Base-by-base conservation (phyloP, 2,329 filamentous ascomycete genomes). In the Sclerotinia trifoliorum region DNA sequence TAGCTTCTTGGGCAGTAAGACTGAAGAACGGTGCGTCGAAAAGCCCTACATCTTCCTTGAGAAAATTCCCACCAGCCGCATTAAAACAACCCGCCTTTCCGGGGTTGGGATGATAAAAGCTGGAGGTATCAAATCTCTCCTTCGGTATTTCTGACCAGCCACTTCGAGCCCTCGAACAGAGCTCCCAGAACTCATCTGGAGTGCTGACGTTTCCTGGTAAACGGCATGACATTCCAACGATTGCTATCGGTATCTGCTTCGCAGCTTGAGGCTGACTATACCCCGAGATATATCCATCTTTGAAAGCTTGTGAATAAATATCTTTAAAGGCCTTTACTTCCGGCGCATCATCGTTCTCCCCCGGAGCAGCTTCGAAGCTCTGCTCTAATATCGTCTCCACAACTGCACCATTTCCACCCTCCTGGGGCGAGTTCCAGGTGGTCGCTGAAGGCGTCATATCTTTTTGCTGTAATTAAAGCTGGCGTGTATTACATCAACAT, bases 171-270 rank as follows among this genome's bases (percentile, higher is more conserved):
- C 90, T 88, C 75, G 87, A 85, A 24, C 93, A 82, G 8, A 93
- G 81, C 69, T 91, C 87, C 90, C 90, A 93, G 49, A 93, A 86
- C 65, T 86, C 85, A 68, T 92, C 88, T 69, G 83, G 79, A 5
- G 77, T 79, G 8, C 81, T 82, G 10, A 80, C 77, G 39, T 67
- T 62, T 3, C 83, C 84, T 4, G 84, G 83, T 56, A 86, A 84
- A 10, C 83, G 80, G 58, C 84, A 81, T 7, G 81, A 82, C 70
- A 85, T 78, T 39, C 84, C 84, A 44, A 86, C 77, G 19, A 86
- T 78, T 7, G 83, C 84, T 58, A 86, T 83, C 21, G 78, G 64
- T 61, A 67, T 67, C 24, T 67, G 65, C 26, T 67, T 67, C 17
- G 65, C 56, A 62, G 21, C 15, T 54, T 67, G 65, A 13, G 65